These are phyloP conservation scores for Xanthoparmelia taractica DNA, from an alignment of 495 filamentous ascomycete species.

Conservation along the genomic window DNA sequence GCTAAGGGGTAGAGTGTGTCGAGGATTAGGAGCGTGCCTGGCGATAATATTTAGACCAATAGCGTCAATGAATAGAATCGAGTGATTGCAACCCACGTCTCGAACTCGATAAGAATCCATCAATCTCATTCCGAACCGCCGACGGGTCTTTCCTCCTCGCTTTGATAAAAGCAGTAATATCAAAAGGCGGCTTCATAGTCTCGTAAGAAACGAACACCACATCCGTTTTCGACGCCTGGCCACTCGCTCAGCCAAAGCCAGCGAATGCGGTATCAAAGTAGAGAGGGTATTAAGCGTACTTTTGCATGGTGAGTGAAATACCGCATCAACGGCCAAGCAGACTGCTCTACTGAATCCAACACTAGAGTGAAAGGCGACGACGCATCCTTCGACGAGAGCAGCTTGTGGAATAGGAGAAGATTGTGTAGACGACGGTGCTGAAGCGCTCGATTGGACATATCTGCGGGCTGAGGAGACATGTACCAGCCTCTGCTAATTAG, in stretches of 20 bases:
- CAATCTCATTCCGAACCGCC: conserved; percentile 49
- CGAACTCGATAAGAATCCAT: conserved; percentile 1
- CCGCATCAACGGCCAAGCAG: conserved; percentile 57
- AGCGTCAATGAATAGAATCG: background rate
- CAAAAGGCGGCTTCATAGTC: conserved; percentile 51
- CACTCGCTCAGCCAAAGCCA: background rate
- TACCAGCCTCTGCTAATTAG: too few species aligned
- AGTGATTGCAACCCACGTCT: conserved; percentile 27
- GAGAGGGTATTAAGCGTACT: conserved; percentile 35
- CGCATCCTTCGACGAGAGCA: conserved; percentile 68
- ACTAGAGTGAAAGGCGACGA: conserved; percentile 81
- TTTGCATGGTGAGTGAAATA: conserved; percentile 73
- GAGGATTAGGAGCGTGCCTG: conserved; percentile 53
- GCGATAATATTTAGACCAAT: conserved; percentile 20
- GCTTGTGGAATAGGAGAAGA: conserved; percentile 74
- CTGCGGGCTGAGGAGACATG: too few species aligned
- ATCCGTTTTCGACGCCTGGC: conserved; percentile 48
- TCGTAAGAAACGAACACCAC: conserved; percentile 73
- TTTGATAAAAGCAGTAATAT: conserved; percentile 55
- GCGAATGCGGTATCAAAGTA: background rate
- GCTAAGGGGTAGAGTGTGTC: conserved; percentile 53
- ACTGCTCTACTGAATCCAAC: conserved; percentile 79
- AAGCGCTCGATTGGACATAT: conserved; percentile 8
- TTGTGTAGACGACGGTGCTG: conserved; percentile 73
- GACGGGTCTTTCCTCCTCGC: conserved; percentile 50